Evolutionary conservation across 345 rosid genomes (phyloP), one percentile per base, ranked within the genome.

Genomic region (Moricandia moricandioides): DNA sequence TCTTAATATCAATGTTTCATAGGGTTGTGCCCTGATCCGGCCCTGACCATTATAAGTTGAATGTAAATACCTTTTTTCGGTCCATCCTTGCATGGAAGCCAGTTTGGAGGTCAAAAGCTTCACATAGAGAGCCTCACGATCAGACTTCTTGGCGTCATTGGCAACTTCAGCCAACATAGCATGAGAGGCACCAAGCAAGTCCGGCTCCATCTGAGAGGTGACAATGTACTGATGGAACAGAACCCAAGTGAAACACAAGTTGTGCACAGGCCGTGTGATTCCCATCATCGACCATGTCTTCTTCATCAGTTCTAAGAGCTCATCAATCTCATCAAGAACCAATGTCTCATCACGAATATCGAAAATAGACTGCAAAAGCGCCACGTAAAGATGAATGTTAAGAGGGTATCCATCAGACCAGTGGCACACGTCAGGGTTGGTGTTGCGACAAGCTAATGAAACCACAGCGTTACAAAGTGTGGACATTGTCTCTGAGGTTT

Each of bases 381-480:
- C 66, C 13, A 78, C 73, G 68, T 94, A 91, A 10, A 91, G 76
- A 80, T 86, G 86, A 2, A 94, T 59, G 62, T 91, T 94, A 21
- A 94, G 84, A 10, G 98, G 96, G 62, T 76, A 94, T 3, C 98
- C 97, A 26, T 94, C 96, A 0, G 95, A 95, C 98, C 97, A 94
- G 64, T 94, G 97, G 58, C 93, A 94, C 3, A 81, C 81, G 21
- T 88, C 91, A 9, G 83, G 90, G 12, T 57, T 72, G 40, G 77
- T 9, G 71, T 85, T 83, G 13, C 97, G 79, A 82, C 93, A 88
- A 0, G 93, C 66, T n/a, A 94, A 78, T 5, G 98, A 85, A 13
- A 83, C 86, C 13, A 89, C 93, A 26, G 80, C 39, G 81, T 89
- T 86, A 78, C 91, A 85, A 1, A 91, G 79, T 30, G 86, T 71